A percentile compares a stretch with the other conserved stretches of the same genome.
phyloP scores from a whole-genome alignment of 148 eudicot genomes.

The Cornus suecica region DNA sequence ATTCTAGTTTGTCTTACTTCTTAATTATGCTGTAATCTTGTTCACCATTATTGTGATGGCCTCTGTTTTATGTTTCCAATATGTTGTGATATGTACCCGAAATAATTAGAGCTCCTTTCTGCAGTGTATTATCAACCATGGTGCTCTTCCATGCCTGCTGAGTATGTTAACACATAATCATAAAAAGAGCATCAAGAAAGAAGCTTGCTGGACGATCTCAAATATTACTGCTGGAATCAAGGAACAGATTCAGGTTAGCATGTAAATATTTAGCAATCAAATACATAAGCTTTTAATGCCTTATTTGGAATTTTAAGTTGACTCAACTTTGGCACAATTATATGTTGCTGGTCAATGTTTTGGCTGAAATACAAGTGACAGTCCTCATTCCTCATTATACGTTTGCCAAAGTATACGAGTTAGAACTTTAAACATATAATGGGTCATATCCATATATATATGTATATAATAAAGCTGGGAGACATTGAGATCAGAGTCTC shows the following conservation, averaged over 20 bases:
- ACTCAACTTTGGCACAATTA: not conserved
- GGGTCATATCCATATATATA: not conserved
- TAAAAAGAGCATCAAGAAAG: conserved; percentile 83
- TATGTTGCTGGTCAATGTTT: not conserved
- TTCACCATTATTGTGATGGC: too few relatives aligned
- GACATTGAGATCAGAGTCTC: too few relatives aligned
- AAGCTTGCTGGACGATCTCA: conserved; percentile 86
- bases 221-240: conserved; percentile 80
- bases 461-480: too few relatives aligned
- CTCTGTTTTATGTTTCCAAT: not conserved
- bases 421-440: not conserved
- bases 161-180: conserved; percentile 61
- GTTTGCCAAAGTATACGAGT: not conserved
- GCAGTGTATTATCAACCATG: conserved; percentile 63
- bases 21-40: too few relatives aligned
- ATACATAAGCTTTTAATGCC: not conserved
- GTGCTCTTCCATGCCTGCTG: conserved; percentile 57
- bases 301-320: not conserved
- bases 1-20: too few relatives aligned
- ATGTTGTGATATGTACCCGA: not conserved
- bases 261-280: not conserved
- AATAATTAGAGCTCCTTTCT: not conserved
- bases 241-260: conserved; percentile 68
- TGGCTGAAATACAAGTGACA: not conserved
- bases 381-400: not conserved